phyloP scores from a whole-genome alignment of 1,284 basidiomycete species.

The Xerocomus amazonicus region DNA sequence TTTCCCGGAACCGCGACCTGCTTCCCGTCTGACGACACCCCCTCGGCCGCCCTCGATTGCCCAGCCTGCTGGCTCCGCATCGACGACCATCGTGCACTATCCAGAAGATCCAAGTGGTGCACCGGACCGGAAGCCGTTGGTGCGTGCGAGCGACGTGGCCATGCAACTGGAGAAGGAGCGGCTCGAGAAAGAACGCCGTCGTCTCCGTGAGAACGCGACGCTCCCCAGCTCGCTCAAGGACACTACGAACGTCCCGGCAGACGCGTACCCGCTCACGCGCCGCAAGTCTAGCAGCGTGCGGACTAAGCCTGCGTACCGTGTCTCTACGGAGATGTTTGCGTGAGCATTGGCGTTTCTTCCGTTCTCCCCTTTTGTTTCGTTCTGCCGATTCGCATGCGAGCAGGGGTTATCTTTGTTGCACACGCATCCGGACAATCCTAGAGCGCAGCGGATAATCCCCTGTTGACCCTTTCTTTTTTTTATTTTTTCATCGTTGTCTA shows the following conservation, averaged over 20 bases:
- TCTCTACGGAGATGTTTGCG: slow-evolving; percentile 17
- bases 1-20: slow-evolving; percentile 20
- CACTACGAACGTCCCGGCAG: slow-evolving; percentile 25
- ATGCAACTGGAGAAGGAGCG: slow-evolving; percentile 34
- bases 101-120: slow-evolving; percentile 17
- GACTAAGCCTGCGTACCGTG: slow-evolving; percentile 14
- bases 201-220: slow-evolving; percentile 14
- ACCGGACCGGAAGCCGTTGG: slow-evolving; percentile 25
- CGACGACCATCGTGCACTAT: slow-evolving; percentile 12
- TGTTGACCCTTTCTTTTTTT: not conserved
- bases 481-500: slow-evolving; percentile 4
- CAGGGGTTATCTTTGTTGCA: not conserved
- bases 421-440: slow-evolving; percentile 19
- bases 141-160: slow-evolving; percentile 34
- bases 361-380: not conserved
- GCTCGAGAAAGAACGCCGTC: slow-evolving; percentile 29
- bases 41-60: slow-evolving; percentile 22
- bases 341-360: slow-evolving; percentile 5
- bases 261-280: slow-evolving; percentile 19
- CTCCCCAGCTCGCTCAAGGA: slow-evolving; percentile 29
- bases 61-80: slow-evolving; percentile 10
- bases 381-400: not conserved
- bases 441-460: slow-evolving; percentile 14
- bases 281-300: slow-evolving; percentile 11
- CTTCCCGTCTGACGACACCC: slow-evolving; percentile 19